These are phyloP conservation scores for Candida hungchunana DNA, from an alignment of 805 yeast species.

Conservation along the genomic window DNA sequence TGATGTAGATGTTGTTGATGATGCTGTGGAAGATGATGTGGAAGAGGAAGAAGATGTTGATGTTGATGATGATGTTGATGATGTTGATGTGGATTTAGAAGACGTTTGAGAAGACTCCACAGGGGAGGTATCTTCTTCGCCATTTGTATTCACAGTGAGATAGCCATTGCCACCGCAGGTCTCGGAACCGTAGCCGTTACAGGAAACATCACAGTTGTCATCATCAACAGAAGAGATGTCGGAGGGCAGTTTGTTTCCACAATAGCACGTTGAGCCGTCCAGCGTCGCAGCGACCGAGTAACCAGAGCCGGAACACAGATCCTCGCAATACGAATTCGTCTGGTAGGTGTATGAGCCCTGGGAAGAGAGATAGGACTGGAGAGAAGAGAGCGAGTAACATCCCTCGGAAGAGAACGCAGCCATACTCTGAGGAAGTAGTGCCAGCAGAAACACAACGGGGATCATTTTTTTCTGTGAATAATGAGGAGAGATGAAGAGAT, in stretches of 20 bases:
- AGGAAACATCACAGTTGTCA: slow-evolving; percentile 39
- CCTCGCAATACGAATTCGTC: slow-evolving; percentile 53
- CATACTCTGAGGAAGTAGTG: background rate
- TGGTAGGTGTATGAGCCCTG: slow-evolving; percentile 53
- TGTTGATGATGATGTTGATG: slow-evolving; percentile 10
- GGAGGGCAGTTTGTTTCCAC: slow-evolving; percentile 50
- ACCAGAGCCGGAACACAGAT: slow-evolving; percentile 42
- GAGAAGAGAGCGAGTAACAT: slow-evolving; percentile 30
- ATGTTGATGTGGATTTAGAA: slow-evolving; percentile 8
- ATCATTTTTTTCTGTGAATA: background rate
- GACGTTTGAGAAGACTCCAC: slow-evolving; percentile 4
- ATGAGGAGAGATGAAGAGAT: background rate
- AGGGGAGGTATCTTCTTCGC: slow-evolving; percentile 23
- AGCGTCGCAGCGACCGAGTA: slow-evolving; percentile 46
- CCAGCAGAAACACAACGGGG: background rate
- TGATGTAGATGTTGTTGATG: slow-evolving; percentile 16
- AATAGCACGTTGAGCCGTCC: slow-evolving; percentile 57
- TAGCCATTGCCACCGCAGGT: slow-evolving; percentile 59
- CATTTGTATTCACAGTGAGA: slow-evolving; percentile 40
- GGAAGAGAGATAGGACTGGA: slow-evolving; percentile 26
- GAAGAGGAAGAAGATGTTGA: slow-evolving; percentile 8
- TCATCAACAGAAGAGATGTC: slow-evolving; percentile 26
- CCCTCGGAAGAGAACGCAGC: slow-evolving; percentile 26
- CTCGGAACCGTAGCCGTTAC: slow-evolving; percentile 61
- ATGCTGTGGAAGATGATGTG: slow-evolving; percentile 15